These are phyloP conservation scores for Prunus kanzakura DNA, from an alignment of 306 rosid genomes.

Conservation along the genomic window DNA sequence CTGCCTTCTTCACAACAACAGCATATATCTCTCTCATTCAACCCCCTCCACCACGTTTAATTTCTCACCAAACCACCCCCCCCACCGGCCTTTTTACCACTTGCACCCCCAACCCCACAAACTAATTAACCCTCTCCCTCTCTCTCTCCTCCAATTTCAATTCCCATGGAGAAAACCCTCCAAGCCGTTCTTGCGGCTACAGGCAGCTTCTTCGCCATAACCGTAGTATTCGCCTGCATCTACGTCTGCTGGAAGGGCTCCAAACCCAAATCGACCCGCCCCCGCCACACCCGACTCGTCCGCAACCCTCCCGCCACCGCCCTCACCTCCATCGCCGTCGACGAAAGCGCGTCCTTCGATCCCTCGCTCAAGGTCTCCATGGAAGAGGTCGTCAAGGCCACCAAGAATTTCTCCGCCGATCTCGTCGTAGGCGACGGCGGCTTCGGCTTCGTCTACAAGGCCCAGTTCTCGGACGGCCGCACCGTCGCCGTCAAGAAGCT, in stretches of 20 bases:
- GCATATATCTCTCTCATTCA: neutral
- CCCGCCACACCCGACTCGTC: neutral
- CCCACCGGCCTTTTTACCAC: neutral
- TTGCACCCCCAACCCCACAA: neutral
- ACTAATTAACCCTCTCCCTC: neutral
- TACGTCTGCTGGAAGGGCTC: slow-evolving; percentile 34
- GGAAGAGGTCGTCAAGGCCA: slow-evolving; percentile 62
- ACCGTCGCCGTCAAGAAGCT: slow-evolving; percentile 80
- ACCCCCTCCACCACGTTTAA: too few relatives aligned
- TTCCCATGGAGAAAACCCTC: neutral
- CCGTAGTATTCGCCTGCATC: slow-evolving; percentile 34
- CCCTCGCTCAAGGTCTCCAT: slow-evolving; percentile 61
- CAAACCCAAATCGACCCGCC: neutral
- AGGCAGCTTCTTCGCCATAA: slow-evolving; percentile 51
- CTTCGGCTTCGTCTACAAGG: slow-evolving; percentile 89
- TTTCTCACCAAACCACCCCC: neutral
- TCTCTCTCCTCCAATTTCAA: neutral
- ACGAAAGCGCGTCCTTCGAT: slow-evolving; percentile 63
- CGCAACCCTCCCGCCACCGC: neutral
- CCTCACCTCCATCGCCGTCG: slow-evolving; percentile 30
- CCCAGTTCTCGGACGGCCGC: slow-evolving; percentile 62
- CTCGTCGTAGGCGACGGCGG: slow-evolving; percentile 88
- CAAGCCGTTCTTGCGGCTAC: slow-evolving; percentile 40
- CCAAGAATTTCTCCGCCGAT: slow-evolving; percentile 60
- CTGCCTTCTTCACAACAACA: neutral